phyloP scores from a whole-genome alignment of 2,329 filamentous ascomycete species.

The Xylariaceae sp. region DNA sequence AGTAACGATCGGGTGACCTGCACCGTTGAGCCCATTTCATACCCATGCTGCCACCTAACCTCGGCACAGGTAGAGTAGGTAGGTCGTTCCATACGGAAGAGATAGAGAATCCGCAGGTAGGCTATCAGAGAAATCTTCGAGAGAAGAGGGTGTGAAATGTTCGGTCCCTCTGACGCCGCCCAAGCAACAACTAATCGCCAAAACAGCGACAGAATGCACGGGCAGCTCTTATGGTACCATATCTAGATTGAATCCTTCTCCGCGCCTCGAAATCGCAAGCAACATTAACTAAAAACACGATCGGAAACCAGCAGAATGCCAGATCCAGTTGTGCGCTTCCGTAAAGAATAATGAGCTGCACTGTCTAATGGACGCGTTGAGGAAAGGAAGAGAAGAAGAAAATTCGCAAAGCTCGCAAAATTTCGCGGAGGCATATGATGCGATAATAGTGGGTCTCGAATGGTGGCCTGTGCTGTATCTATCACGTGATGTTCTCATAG shows the following conservation, averaged over 20 bases:
- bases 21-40: no score
- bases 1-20: no score
- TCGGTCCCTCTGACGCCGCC: constrained; percentile 79
- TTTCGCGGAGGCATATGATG: constrained; percentile 16
- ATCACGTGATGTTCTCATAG: constrained; percentile 22
- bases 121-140: neutral
- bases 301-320: constrained; percentile 64
- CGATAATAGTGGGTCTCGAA: constrained; percentile 8
- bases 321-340: constrained; percentile 46
- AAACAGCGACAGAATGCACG: constrained; percentile 47
- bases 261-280: constrained; percentile 46
- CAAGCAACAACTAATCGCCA: constrained; percentile 51
- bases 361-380: constrained; percentile 80
- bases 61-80: no score
- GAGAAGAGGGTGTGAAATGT: constrained; percentile 47
- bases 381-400: constrained; percentile 37
- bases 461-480: constrained; percentile 11
- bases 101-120: neutral
- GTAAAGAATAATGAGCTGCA: constrained; percentile 62
- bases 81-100: neutral
- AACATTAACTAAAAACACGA: constrained; percentile 52
- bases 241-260: constrained; percentile 39
- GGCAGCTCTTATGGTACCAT: constrained; percentile 69
- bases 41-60: no score
- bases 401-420: constrained; percentile 10